Conservation (phyloP, 805 yeast genomes). For the Tetrapisispora fleetii region DNA sequence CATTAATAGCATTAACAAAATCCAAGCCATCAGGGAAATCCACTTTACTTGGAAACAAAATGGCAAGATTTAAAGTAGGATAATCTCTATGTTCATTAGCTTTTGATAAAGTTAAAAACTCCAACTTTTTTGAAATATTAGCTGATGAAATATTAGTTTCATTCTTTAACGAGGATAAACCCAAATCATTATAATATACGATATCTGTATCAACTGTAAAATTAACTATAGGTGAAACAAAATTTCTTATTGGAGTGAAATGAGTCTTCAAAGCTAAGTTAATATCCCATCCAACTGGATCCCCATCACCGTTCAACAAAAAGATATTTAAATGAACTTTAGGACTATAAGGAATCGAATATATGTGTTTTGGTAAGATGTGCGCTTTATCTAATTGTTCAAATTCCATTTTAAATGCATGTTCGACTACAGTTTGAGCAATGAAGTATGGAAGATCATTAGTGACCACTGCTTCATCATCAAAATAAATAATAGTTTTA, state of each 20-base stretch:
- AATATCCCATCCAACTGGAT: constrained; percentile 66
- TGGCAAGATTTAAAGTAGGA: constrained; percentile 56
- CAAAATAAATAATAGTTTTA: constrained; percentile 28
- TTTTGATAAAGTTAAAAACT: constrained; percentile 63
- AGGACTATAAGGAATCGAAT: constrained; percentile 38
- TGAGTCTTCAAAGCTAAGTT: constrained; percentile 39
- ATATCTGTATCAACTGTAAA: constrained; percentile 74
- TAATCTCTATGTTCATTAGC: constrained; percentile 50
- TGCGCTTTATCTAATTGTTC: constrained; percentile 17
- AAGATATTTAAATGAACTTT: constrained; percentile 68
- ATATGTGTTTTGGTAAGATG: constrained; percentile 11
- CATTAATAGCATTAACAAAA: constrained; percentile 9
- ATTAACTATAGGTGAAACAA: constrained; percentile 48
- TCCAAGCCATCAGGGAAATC: constrained; percentile 34
- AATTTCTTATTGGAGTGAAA: constrained; percentile 46
- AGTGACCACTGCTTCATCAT: constrained; percentile 35
- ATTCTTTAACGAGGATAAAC: constrained; percentile 21
- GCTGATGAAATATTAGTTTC: constrained; percentile 32
- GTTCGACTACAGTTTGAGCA: constrained; percentile 42
- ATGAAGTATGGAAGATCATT: constrained; percentile 57
- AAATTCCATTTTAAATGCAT: constrained; percentile 37
- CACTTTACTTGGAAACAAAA: constrained; percentile 29
- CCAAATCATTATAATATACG: constrained; percentile 44
- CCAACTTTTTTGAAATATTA: constrained; percentile 67
- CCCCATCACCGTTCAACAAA: constrained; percentile 59